phyloP scores from a whole-genome alignment of 2,329 filamentous ascomycete genomes.

The Epichloe hybrida region DNA sequence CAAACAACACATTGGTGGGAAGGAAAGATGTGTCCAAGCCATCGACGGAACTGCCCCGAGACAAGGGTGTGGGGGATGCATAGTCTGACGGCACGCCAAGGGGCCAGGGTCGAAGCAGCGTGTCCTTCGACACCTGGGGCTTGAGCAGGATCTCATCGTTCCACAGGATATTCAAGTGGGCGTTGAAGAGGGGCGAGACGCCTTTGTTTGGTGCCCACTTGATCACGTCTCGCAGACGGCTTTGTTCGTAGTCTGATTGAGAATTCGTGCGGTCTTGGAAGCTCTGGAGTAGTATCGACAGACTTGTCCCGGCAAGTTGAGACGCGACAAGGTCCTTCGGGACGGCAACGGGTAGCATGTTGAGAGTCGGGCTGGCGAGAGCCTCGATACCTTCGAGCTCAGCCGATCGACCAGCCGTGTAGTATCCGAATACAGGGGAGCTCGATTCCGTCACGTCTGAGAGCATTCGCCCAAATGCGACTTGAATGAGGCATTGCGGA shows the following conservation, averaged over 20 bases:
- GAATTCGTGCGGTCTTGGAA: not conserved
- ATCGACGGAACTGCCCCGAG: not conserved
- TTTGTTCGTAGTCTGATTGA: conserved; percentile 4
- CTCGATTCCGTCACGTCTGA: not conserved
- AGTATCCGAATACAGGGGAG: not conserved
- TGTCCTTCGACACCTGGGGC: not conserved
- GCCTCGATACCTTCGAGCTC: not conserved
- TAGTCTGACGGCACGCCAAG: not conserved
- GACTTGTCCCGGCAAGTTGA: not conserved
- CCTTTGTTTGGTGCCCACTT: not conserved
- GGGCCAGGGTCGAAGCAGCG: not conserved
- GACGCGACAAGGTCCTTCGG: not conserved
- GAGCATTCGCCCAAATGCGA: conserved; percentile 5
- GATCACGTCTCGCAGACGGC: conserved; percentile 1
- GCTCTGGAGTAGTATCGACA: not conserved
- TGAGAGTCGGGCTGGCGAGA: not conserved
- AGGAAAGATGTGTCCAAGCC: not conserved
- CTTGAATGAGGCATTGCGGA: conserved; percentile 2
- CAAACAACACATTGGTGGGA: not conserved
- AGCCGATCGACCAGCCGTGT: not conserved
- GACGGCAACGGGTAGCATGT: not conserved
- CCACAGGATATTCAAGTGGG: conserved; percentile 3
- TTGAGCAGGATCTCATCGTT: conserved; percentile 1
- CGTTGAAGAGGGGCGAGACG: not conserved
- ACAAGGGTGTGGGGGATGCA: not conserved